These are phyloP conservation scores for Globisporangium echinulatum DNA, from an alignment of 352 stramenopile species.

Conservation along the genomic window DNA sequence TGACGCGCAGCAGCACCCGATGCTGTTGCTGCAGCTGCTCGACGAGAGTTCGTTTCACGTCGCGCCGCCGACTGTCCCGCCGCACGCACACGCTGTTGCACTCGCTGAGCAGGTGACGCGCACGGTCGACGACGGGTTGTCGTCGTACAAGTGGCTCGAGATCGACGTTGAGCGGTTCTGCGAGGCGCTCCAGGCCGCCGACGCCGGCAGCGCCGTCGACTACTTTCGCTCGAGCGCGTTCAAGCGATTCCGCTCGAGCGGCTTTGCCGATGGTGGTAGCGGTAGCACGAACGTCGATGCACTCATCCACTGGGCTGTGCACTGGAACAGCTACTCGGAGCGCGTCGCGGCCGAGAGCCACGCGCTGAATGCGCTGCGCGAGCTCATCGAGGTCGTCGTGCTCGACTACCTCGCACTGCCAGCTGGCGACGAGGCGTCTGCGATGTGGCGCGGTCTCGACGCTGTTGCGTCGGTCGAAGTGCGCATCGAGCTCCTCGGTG, in stretches of 20 bases:
- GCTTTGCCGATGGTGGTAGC: conserved; percentile 16
- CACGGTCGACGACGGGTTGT: conserved; percentile 35
- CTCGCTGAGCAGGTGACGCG: conserved; percentile 59
- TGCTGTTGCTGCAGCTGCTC: conserved; percentile 62
- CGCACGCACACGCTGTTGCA: conserved; percentile 62
- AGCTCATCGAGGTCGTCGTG: conserved; percentile 74
- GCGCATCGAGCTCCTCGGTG: conserved; percentile 50
- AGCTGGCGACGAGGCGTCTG: conserved; percentile 13
- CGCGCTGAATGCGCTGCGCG: conserved; percentile 65
- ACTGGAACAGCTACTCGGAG: conserved; percentile 85
- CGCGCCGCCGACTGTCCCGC: conserved; percentile 47
- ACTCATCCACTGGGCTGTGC: conserved; percentile 72
- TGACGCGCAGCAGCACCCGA: conserved; percentile 40
- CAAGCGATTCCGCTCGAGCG: conserved; percentile 57
- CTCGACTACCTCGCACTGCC: conserved; percentile 60
- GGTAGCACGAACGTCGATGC: conserved; percentile 31
- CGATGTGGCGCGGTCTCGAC: conserved; percentile 65
- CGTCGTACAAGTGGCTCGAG: conserved; percentile 75
- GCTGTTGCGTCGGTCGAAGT: conserved; percentile 48
- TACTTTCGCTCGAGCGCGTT: conserved; percentile 30
- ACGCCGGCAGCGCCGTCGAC: conserved; percentile 30
- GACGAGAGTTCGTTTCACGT: conserved; percentile 63
- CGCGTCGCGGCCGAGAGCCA: conserved; percentile 75
- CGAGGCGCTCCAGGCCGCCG: conserved; percentile 46
- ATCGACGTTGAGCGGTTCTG: conserved; percentile 77